These are phyloP conservation scores for Protea cynaroides DNA, from an alignment of 164 flowering plant species.

Conservation along the genomic window DNA sequence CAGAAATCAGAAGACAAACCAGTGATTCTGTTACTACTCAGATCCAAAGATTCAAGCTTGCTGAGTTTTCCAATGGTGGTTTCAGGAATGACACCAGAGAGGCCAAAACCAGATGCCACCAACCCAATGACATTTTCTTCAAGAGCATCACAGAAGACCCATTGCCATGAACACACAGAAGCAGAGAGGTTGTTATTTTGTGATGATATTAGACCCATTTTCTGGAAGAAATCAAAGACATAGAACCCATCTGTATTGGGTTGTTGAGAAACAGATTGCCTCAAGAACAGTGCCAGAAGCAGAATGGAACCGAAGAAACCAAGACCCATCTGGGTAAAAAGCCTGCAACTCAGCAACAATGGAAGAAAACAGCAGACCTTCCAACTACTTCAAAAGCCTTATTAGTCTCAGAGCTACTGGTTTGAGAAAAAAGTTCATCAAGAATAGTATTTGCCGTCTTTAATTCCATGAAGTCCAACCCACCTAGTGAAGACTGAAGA, in stretches of 20 bases:
- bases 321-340: slow-evolving; percentile 40
- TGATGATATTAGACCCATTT: slow-evolving; percentile 46
- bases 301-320: slow-evolving; percentile 26
- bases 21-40: slow-evolving; percentile 70
- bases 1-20: slow-evolving; percentile 78
- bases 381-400: no score
- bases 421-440: neutral
- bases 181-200: slow-evolving; percentile 34
- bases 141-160: slow-evolving; percentile 54
- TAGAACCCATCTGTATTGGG: slow-evolving; percentile 78
- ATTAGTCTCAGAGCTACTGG: slow-evolving; percentile 1
- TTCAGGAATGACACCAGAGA: slow-evolving; percentile 80
- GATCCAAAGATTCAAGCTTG: slow-evolving; percentile 66
- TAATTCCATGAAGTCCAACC: slow-evolving; percentile 8
- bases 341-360: slow-evolving; percentile 2
- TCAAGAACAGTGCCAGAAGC: slow-evolving; percentile 37
- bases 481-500: slow-evolving; percentile 8
- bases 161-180: slow-evolving; percentile 65
- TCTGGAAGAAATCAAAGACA: slow-evolving; percentile 55
- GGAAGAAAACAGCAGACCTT: no score
- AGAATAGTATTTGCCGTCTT: neutral
- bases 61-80: slow-evolving; percentile 74
- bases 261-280: slow-evolving; percentile 41
- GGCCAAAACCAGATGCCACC: slow-evolving; percentile 43
- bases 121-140: slow-evolving; percentile 35